These are phyloP conservation scores for Irpex sp. DNA, from an alignment of 1,284 basidiomycete species.

Conservation along the genomic window DNA sequence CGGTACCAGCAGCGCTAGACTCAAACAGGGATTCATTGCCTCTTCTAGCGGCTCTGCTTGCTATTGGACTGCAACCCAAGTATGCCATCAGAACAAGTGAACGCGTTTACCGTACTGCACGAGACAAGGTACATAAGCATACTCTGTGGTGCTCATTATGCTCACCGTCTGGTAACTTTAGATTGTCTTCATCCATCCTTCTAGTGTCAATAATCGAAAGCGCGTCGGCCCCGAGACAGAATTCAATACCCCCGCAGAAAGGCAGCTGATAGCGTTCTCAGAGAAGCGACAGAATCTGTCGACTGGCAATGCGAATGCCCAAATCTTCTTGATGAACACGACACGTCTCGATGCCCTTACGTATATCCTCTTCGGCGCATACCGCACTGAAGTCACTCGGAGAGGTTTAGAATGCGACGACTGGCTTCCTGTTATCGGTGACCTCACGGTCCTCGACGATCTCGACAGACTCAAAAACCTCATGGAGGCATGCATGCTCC, in stretches of 20 bases:
- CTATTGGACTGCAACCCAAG: conserved; percentile 89
- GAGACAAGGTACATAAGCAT: conserved; percentile 72
- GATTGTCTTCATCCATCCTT: conserved; percentile 77
- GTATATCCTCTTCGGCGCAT: conserved; percentile 91
- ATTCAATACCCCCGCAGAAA: conserved; percentile 48
- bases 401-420: conserved; percentile 83
- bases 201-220: conserved; percentile 83
- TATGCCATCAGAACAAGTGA: conserved; percentile 84
- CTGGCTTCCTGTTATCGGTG: conserved; percentile 87
- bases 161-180: conserved; percentile 25
- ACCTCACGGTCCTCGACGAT: conserved; percentile 77
- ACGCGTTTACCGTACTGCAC: conserved; percentile 72
- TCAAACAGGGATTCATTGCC: conserved; percentile 75
- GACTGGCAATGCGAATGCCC: conserved; percentile 40
- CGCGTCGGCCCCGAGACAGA: conserved; percentile 41
- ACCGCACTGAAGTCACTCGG: conserved; percentile 65
- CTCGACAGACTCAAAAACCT: conserved; percentile 80
- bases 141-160: neutral
- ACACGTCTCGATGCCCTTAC: conserved; percentile 88
- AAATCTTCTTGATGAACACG: conserved; percentile 77
- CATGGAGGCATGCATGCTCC: conserved; percentile 84
- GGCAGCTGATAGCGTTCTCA: conserved; percentile 81
- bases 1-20: conserved; percentile 70
- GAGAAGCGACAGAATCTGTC: conserved; percentile 85
- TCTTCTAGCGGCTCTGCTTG: conserved; percentile 83